Percentiles rank a stretch among this genome's conserved stretches.
These are phyloP conservation scores for Sphagnum contortum DNA, from an alignment of 225 moss, liverwort and hornwort species.

Conservation along the genomic window DNA sequence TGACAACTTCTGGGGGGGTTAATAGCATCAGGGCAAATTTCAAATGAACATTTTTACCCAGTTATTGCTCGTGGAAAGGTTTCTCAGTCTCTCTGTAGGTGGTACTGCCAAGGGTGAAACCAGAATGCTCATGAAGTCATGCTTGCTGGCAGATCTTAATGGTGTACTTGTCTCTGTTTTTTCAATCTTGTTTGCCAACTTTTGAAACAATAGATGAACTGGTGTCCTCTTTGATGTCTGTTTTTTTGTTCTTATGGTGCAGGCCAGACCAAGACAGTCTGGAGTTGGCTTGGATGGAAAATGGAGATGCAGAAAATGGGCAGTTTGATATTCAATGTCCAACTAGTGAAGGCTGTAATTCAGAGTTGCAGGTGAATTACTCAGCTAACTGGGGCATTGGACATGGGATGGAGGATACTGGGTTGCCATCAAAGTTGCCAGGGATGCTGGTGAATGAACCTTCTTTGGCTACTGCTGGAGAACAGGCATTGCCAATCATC, in stretches of 20 bases:
- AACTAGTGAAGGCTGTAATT: slow-evolving; percentile 30
- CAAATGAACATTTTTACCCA: no score
- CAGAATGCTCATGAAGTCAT: no score
- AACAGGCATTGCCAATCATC: slow-evolving; percentile 9
- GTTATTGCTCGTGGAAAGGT: no score
- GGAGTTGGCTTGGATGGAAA: slow-evolving; percentile 33
- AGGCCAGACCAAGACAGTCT: slow-evolving; percentile 46
- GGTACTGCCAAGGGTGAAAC: no score
- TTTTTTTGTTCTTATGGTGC: slow-evolving; percentile 4
- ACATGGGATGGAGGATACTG: slow-evolving; percentile 49
- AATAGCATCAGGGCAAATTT: no score
- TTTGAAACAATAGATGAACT: no score
- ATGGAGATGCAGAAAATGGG: slow-evolving; percentile 32
- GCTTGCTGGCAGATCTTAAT: no score
- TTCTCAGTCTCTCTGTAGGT: no score
- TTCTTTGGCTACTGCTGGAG: slow-evolving; percentile 15
- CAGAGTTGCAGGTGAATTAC: slow-evolving; percentile 44
- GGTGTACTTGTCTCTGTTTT: no score
- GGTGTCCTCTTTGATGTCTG: no score
- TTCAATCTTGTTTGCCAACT: no score
- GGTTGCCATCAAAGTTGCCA: slow-evolving; percentile 47
- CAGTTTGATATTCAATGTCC: slow-evolving; percentile 25
- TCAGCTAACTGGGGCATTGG: slow-evolving; percentile 27
- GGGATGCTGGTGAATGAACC: slow-evolving; percentile 31
- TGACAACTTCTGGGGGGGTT: no score